Base-by-base conservation (phyloP, 2,329 filamentous ascomycete genomes). In the Aspergillus neoniger region DNA sequence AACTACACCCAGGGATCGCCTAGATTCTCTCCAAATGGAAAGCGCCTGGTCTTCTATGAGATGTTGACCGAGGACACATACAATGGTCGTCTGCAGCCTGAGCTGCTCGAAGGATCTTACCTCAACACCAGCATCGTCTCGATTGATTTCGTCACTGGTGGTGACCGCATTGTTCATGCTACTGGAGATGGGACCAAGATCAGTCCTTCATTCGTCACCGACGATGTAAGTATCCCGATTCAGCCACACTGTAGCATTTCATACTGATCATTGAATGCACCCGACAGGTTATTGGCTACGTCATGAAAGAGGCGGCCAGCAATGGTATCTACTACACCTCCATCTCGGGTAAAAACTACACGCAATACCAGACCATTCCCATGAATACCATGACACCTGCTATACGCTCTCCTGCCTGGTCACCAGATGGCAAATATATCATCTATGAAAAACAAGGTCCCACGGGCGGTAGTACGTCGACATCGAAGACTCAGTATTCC, bases 91-190 rank as follows among this genome's bases (percentile, higher is more conserved):
- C 32, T 36, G 12, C 60, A 67, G n/a, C 60, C 63, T 1, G 64
- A 64, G 8, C 63, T 58, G 2, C 44, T 66, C n/a, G 32, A 39
- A 3, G 32, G 32, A 14, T 6, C 32, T 15, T 62, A 59, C 6
- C 64, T 60, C 9, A 66, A 65, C 43, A 65, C 63, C 21, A 69
- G 60, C 6, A 68, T 70, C 19, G 66, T 64, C 4, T 73, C 75
- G 1, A 73, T 80, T 1, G 78, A 80, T 54, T 72, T 80, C 44
- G 73, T 71, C 4, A 80, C 76, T 0, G 76, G 77, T 0, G 51
- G 54, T 3, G 72, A 80, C 62, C 63, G 70, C 19, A 60, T 70
- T 7, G 66, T 70, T 14, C 32, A 36, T 36, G 32, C 32, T 5
- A 36, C 32, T 36, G 32, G 32, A 14, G 32, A 36, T 36, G 32